These are phyloP conservation scores for Chlorella vulgaris DNA, from an alignment of 139 green algal species.

Conservation along the genomic window DNA sequence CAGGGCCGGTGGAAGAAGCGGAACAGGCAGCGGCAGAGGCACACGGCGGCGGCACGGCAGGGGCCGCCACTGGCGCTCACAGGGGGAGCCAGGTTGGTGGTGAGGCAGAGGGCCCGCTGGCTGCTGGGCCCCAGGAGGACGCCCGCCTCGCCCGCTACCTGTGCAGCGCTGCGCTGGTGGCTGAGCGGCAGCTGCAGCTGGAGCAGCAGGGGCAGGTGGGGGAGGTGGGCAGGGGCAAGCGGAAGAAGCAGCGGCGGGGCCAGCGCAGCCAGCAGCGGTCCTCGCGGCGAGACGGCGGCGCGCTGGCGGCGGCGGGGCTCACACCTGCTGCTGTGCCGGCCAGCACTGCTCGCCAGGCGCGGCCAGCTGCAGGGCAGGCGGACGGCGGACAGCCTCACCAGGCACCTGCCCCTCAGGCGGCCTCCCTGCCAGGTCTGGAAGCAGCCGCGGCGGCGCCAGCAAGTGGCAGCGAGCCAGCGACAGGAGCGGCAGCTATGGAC, in stretches of 20 bases:
- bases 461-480: background rate
- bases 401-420: no score
- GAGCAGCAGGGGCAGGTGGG: background rate
- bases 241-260: background rate
- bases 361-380: background rate
- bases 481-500: background rate
- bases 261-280: background rate
- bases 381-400: no score
- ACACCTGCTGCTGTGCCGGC: background rate
- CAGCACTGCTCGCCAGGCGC: conserved; percentile 19
- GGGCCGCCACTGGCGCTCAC: no score
- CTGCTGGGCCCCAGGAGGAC: background rate
- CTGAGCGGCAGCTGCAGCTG: conserved; percentile 4
- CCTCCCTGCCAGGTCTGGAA: no score
- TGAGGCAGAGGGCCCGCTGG: background rate
- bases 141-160: background rate
- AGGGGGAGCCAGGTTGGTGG: no score
- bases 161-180: conserved; percentile 10
- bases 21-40: conserved; percentile 12
- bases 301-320: background rate
- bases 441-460: background rate
- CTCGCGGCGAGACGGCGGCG: background rate
- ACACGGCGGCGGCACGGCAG: background rate
- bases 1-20: background rate
- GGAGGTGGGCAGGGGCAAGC: background rate